Conservation (phyloP, 2,329 filamentous ascomycete species). For the Colletotrichum tamarilloi region DNA sequence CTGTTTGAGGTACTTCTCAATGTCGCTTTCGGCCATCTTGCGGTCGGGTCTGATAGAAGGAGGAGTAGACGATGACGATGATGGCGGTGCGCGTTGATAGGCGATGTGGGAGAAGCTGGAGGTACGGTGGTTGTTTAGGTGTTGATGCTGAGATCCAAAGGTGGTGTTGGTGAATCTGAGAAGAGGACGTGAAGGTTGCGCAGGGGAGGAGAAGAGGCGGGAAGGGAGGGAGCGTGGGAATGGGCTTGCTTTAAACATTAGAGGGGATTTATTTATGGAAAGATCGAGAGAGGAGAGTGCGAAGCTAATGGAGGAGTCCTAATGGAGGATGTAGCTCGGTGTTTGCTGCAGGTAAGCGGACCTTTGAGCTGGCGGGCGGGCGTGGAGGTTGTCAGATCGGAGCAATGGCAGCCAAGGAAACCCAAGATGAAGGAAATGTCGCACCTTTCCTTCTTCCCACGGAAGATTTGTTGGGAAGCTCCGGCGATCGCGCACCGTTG, state of each 20-base stretch:
- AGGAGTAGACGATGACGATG: not conserved
- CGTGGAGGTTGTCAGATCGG: constrained; percentile 13
- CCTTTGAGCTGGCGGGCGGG: not conserved
- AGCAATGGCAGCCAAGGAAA: constrained; percentile 7
- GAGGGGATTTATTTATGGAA: not conserved
- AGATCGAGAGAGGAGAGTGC: not conserved
- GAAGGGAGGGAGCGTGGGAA: constrained; percentile 19
- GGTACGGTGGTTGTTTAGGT: not conserved
- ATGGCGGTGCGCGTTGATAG: not conserved
- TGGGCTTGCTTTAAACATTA: constrained; percentile 29
- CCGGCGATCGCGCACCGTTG: constrained; percentile 21
- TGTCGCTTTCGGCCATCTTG: constrained; percentile 36
- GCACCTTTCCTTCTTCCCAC: constrained; percentile 10
- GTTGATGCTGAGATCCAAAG: not conserved
- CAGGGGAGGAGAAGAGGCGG: not conserved
- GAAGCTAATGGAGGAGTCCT: not conserved
- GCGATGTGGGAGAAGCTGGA: constrained; percentile 15
- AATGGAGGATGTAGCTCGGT: not conserved
- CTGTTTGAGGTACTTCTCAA: constrained; percentile 64
- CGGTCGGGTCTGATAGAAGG: constrained; percentile 9
- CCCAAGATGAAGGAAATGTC: constrained; percentile 32
- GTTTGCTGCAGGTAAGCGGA: constrained; percentile 21
- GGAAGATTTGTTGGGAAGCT: constrained; percentile 34
- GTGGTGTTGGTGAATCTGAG: not conserved
- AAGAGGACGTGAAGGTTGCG: constrained; percentile 9